Percentiles rank a stretch among this genome's conserved stretches.
Conservation (phyloP, 1,284 basidiomycete species). For the Puccinia hordei region DNA sequence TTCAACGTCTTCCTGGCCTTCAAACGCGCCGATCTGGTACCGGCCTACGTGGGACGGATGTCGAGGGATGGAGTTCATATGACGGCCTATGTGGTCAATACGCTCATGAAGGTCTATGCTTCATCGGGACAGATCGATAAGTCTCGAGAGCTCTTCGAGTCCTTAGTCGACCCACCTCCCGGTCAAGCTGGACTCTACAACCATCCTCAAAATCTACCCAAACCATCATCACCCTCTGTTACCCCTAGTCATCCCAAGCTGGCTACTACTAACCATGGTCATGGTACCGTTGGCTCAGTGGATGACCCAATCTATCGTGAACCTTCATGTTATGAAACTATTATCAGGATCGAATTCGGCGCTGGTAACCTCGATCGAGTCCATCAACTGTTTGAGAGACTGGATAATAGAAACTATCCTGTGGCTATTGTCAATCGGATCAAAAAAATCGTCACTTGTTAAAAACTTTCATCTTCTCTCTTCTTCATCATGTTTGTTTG, state of each 20-base stretch:
- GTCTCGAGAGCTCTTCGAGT: conserved; percentile 78
- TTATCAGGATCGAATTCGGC: conserved; percentile 88
- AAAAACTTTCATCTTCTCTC: too few relatives aligned
- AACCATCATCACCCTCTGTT: too few relatives aligned
- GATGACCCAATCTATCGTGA: conserved; percentile 79
- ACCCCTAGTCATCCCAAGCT: background rate
- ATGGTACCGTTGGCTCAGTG: conserved; percentile 57
- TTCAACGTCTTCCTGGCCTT: conserved; percentile 77
- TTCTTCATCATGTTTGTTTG: too few relatives aligned
- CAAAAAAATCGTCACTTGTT: conserved; percentile 30
- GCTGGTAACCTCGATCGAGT: background rate
- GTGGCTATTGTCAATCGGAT: conserved; percentile 56
- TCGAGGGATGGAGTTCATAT: conserved; percentile 70
- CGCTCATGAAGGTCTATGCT: conserved; percentile 85
- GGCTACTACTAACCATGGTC: background rate
- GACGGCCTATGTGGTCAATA: conserved; percentile 94
- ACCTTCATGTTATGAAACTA: conserved; percentile 67
- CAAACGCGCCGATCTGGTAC: conserved; percentile 76
- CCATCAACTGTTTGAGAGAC: background rate
- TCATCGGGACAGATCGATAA: conserved; percentile 70
- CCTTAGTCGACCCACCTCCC: conserved; percentile 71
- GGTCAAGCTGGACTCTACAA: conserved; percentile 59
- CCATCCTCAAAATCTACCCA: conserved; percentile 58
- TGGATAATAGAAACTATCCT: conserved; percentile 67
- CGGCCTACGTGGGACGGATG: conserved; percentile 71